Conservation (phyloP, 176 grass and related monocot species). For the Carex cristatella region DNA sequence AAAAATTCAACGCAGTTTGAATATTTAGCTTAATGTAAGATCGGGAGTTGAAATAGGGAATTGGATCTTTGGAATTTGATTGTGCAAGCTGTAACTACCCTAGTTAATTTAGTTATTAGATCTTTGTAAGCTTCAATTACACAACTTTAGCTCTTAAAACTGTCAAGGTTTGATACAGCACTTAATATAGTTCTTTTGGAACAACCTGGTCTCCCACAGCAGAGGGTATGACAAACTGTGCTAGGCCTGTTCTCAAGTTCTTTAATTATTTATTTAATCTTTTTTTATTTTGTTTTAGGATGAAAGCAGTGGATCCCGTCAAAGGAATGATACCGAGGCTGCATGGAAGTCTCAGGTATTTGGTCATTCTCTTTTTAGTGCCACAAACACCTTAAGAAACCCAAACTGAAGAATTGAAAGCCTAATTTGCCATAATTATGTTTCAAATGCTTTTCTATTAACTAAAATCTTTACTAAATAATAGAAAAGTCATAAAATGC, state of each 20-base stretch:
- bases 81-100: neutral
- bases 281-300: slow-evolving; percentile 37
- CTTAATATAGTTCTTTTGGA: neutral
- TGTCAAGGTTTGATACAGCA: neutral
- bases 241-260: neutral
- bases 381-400: neutral
- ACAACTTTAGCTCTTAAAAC: neutral
- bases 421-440: neutral
- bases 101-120: neutral
- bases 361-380: slow-evolving; percentile 15
- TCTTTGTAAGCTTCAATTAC: neutral
- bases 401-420: neutral
- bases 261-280: neutral
- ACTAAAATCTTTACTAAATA: neutral
- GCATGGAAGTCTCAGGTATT: slow-evolving; percentile 82
- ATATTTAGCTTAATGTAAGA: neutral
- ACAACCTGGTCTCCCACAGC: neutral
- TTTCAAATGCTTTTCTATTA: neutral
- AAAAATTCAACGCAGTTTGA: neutral
- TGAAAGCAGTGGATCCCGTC: slow-evolving; percentile 57
- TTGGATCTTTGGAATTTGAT: neutral
- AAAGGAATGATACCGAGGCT: slow-evolving; percentile 81
- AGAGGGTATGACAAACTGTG: neutral
- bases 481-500: neutral
- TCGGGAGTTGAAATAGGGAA: neutral